A percentile compares a stretch with the other conserved stretches of the same genome.
phyloP scores from a whole-genome alignment of 345 rosid genomes.

The Eutrema heterophyllum region DNA sequence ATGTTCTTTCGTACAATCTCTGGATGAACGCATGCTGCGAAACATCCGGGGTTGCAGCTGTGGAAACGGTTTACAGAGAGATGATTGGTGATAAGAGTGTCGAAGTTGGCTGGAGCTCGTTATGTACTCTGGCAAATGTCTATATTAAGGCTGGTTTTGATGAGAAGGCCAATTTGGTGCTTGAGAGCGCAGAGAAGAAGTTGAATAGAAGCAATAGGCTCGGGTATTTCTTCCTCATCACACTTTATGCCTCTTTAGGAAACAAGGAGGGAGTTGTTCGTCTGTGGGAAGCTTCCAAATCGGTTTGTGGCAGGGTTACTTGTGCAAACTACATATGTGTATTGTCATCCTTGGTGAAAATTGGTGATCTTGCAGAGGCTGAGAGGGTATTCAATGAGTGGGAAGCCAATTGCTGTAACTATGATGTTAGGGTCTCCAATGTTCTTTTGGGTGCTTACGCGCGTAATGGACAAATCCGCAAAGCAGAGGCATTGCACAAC shows the following conservation, averaged over 20 bases:
- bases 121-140: conserved; percentile 46
- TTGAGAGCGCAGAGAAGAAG: conserved; percentile 43
- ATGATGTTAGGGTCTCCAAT: conserved; percentile 55
- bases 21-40: conserved; percentile 54
- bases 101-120: conserved; percentile 55
- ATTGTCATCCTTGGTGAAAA: conserved; percentile 46
- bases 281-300: conserved; percentile 47
- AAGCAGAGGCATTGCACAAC: conserved; percentile 44
- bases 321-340: conserved; percentile 52
- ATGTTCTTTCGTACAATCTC: conserved; percentile 54
- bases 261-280: conserved; percentile 44
- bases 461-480: conserved; percentile 35
- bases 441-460: conserved; percentile 54
- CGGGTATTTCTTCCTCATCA: conserved; percentile 50
- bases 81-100: conserved; percentile 46
- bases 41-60: conserved; percentile 24
- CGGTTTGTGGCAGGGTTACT: conserved; percentile 40
- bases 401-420: conserved; percentile 41
- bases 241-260: conserved; percentile 37
- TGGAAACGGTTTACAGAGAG: conserved; percentile 44
- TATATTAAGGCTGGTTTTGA: conserved; percentile 41
- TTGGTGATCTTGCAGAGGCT: conserved; percentile 39
- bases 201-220: conserved; percentile 37
- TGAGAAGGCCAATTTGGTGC: conserved; percentile 40
- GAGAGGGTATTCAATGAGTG: conserved; percentile 45